Base-by-base conservation (phyloP, 192 early-diverging fungal genomes). In the Pecoramyces ruminantium region DNA sequence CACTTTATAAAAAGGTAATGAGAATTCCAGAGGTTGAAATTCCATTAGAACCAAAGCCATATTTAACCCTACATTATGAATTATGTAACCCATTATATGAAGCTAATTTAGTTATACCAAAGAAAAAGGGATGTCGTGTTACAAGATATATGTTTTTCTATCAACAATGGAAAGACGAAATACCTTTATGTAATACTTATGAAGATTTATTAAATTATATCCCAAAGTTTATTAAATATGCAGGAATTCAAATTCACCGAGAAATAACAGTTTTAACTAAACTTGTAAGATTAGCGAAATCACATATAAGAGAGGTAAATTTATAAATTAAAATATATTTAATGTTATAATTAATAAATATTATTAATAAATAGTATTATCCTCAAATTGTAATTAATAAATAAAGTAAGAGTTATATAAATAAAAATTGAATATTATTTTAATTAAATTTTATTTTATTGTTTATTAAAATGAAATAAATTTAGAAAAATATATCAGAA, bases 81-180 rank as follows among this genome's bases (percentile, higher is more conserved):
- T 18, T 77, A 42, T 29, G 79, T 28, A 83, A 78, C 82, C 28
- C 84, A 82, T 12, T 80, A 39, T 29, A 83, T 25, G n/a, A 79
- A 83, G 77, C 81, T 80, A 82, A 82, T 79, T 82, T 80, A 81
- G 51, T 67, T 5, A 67, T n/a, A n/a, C 79, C 34, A 27, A 51
- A 79, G 21, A 88, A 88, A 14, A 30, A 81, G n/a, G 82, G 80
- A 29, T 18, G 82, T 21, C 30, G 81, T 79, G 82, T 84, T n/a
- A 79, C 87, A 29, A 80, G 81, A 4, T 89, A 87, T 80, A 83
- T 85, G 28, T 94, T 91, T 78, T 93, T 93, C 80, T 94, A 92
- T 78, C 80, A 79, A 6, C 38, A 83, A 13, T 94, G 93, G 93
- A 83, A 84, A 15, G 84, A 89, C 1, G 77, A 86, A 21, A 28